Base-by-base conservation (phyloP, 106 monocot genomes). In the Phalaenopsis equestris region DNA sequence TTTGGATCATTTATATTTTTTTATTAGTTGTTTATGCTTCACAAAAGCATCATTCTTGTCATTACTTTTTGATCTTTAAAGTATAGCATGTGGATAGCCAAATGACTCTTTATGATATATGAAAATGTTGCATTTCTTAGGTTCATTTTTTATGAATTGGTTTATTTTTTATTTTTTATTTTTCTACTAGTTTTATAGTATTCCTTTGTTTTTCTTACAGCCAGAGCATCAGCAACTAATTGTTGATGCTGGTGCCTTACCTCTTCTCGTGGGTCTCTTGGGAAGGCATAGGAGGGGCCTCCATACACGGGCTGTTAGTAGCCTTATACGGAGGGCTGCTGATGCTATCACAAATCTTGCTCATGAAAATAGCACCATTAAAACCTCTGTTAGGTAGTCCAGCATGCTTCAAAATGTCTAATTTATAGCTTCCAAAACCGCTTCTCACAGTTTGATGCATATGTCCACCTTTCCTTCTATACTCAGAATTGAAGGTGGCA, bases 311-410 rank as follows among this genome's bases (percentile, higher is more conserved):
- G 82, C 91, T 46, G 87, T 91, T 78, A 91, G 82, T 80, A 91
- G 91, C 86, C 89, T 93, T 78, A 87, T 99, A 19, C 77, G 94
- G 64, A 99, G 95, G 82, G 99, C 95, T 79, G 95, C 99, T 77
- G 99, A 99, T 91, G 95, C 99, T 79, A 88, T 99, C 55, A 99
- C 99, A 17, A 99, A 99, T 76, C 93, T 99, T 80, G 99, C 99
- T 86, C 99, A 99, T 85, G 99, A 99, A 80, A 99, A 99, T 81
- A 95, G 93, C 84, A 84, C 83, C 56, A 99, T 99, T 70, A 99
- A 99, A 86, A 93, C 89, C n/a, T 84, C 36, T 81, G 93, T 95
- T 84, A 99, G 99, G 99, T 99, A 55, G 61, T 82, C 21, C 77
- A 61, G 9, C 18, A 56, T 61, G 19, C 36, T 80, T 56, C 21